Evolutionary conservation across 2,329 filamentous ascomycete genomes (phyloP).

Genomic region (Ustilaginoidea virens): DNA sequence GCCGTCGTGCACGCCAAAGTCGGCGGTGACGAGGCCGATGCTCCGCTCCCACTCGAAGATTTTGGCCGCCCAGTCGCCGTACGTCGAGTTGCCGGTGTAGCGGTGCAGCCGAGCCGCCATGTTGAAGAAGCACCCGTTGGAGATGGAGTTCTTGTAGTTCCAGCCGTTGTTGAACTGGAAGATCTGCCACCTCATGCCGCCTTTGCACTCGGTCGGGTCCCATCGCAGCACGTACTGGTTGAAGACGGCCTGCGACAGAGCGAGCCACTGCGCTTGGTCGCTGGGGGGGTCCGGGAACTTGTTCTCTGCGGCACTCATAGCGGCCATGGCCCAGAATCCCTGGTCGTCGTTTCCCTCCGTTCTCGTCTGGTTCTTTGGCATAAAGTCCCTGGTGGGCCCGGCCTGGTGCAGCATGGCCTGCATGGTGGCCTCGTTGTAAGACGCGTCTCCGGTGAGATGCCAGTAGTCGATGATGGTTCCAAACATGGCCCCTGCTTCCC

Average conservation of each 20-base stretch:
- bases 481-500: conserved; percentile 60
- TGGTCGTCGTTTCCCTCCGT: conserved; percentile 59
- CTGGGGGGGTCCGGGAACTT: conserved; percentile 53
- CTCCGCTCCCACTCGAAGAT: conserved; percentile 50
- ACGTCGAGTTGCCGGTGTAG: conserved; percentile 68
- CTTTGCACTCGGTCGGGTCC: conserved; percentile 48
- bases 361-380: conserved; percentile 50
- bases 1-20: conserved; percentile 40
- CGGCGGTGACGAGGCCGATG: conserved; percentile 38
- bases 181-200: conserved; percentile 77
- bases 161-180: conserved; percentile 61
- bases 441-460: conserved; percentile 49
- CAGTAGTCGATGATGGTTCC: conserved; percentile 59
- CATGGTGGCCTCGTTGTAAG: conserved; percentile 44
- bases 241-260: conserved; percentile 63
- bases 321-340: conserved; percentile 75
- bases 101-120: conserved; percentile 54
- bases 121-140: conserved; percentile 57
- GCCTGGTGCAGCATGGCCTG: conserved; percentile 47
- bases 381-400: conserved; percentile 43
- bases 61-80: conserved; percentile 58
- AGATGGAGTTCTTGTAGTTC: conserved; percentile 53
- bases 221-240: conserved; percentile 61
- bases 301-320: conserved; percentile 63
- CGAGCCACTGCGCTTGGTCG: conserved; percentile 56